Base-by-base conservation (phyloP, 1,284 basidiomycete species). In the Sanguinoderma infundibulare region DNA sequence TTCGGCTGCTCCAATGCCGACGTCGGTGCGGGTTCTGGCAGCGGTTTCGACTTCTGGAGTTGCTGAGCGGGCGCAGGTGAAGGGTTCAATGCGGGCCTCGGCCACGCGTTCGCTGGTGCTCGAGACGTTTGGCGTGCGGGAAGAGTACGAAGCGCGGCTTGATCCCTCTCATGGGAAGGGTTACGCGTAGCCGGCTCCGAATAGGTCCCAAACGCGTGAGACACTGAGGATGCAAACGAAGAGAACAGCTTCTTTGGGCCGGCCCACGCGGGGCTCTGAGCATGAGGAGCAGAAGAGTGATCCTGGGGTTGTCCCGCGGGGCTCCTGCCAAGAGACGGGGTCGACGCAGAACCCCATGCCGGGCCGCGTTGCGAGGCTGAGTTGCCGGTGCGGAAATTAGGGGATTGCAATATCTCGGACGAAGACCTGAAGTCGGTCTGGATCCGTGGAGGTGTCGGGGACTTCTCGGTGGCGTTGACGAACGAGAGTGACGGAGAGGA, bases 161-260 rank as follows among this genome's bases (percentile, higher is more conserved):
- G 8, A 9, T 51, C 57, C 28, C 57, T 51, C 30, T 60, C 53
- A 9, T 42, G 53, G 15, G 58, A 60, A 14, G 42, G n/a, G 22
- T 40, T 38, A 53, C 58, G 58, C 1, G 38, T 20, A 8, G 28
- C 34, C 9, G 50, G 32, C 17, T 38, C 54, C 2, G 54, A 44
- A 9, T 22, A 15, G 17, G 38, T 7, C 30, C 3, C 17, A 30
- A 51, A 15, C 39, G 2, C 10, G n/a, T n/a, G n/a, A n/a, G n/a
- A n/a, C 4, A 44, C 17, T 26, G 38, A 44, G 6, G 56, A 50
- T 7, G 46, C 12, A 1, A 57, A 2, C 8, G 50, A 53, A 7
- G 50, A 46, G 22, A 53, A 17, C 2, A 42, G 2, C 4, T 8
- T 38, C 35, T 24, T 49, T 15, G 36, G 36, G 40, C 6, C 17